These are phyloP conservation scores for Dysphania ambrosioides DNA, from an alignment of 148 eudicot species.

Conservation along the genomic window DNA sequence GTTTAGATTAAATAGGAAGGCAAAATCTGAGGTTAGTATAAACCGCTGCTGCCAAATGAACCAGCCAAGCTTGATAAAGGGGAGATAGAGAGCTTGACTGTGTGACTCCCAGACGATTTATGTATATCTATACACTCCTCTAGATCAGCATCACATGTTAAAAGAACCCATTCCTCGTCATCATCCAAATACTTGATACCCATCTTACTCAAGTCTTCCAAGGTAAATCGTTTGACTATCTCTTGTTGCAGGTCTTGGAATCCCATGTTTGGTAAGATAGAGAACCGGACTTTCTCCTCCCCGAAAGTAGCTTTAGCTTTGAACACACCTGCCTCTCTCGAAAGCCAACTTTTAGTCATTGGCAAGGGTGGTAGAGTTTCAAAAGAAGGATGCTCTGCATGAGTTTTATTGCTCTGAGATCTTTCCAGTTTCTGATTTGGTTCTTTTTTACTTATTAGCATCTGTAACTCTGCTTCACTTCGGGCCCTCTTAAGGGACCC, in stretches of 20 bases:
- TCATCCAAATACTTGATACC: slow-evolving; percentile 73
- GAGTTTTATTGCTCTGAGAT: slow-evolving; percentile 45
- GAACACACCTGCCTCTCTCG: slow-evolving; percentile 31
- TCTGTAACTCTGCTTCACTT: slow-evolving; percentile 43
- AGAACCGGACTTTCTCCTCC: slow-evolving; percentile 67
- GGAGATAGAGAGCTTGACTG: slow-evolving; percentile 47
- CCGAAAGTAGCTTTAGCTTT: slow-evolving; percentile 64
- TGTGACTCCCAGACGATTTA: slow-evolving; percentile 47
- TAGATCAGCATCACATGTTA: slow-evolving; percentile 78
- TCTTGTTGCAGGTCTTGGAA: slow-evolving; percentile 51
- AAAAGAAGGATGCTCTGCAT: slow-evolving; percentile 26
- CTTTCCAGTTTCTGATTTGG: slow-evolving; percentile 30
- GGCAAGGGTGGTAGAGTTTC: slow-evolving; percentile 27
- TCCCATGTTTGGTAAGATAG: slow-evolving; percentile 50
- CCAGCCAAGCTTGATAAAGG: slow-evolving; percentile 39
- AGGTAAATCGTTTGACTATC: slow-evolving; percentile 49
- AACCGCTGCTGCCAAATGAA: slow-evolving; percentile 45
- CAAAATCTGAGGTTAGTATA: slow-evolving; percentile 26
- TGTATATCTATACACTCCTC: slow-evolving; percentile 73
- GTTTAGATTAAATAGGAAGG: slow-evolving; percentile 13
- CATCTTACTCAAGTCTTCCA: slow-evolving; percentile 41
- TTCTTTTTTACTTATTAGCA: slow-evolving; percentile 33
- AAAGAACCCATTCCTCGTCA: slow-evolving; percentile 82
- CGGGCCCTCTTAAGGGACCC: slow-evolving; percentile 42
- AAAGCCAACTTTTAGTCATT: slow-evolving; percentile 28